Conservation (phyloP, 805 yeast species). For the Huiozyma naganishii region DNA sequence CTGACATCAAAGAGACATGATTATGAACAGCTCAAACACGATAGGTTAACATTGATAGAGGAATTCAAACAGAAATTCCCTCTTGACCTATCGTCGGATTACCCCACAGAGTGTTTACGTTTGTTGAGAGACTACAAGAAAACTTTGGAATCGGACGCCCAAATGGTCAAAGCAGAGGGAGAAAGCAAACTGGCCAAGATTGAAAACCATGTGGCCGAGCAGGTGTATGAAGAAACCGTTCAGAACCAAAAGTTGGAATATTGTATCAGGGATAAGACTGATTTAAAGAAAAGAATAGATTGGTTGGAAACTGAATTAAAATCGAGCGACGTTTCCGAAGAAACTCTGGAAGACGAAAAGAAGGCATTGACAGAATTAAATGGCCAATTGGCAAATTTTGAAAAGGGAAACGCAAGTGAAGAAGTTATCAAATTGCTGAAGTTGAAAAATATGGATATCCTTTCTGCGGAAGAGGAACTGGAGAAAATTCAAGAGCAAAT, state of each 20-base stretch:
- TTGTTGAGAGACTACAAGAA: not conserved
- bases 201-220: constrained; percentile 8
- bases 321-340: constrained; percentile 33
- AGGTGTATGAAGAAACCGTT: constrained; percentile 20
- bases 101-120: not conserved
- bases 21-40: not conserved
- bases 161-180: constrained; percentile 15
- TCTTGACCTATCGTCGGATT: not conserved
- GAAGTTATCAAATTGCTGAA: constrained; percentile 29
- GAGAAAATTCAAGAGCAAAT: constrained; percentile 46
- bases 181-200: constrained; percentile 1
- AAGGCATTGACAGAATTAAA: constrained; percentile 32
- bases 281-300: constrained; percentile 28
- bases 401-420: constrained; percentile 21
- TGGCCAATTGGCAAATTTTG: constrained; percentile 25
- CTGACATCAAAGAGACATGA: not conserved
- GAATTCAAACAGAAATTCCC: not conserved
- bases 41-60: not conserved
- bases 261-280: constrained; percentile 35
- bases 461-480: constrained; percentile 32
- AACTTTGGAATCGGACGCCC: not conserved
- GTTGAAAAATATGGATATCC: constrained; percentile 29
- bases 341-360: constrained; percentile 37
- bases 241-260: constrained; percentile 31
- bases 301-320: constrained; percentile 32